phyloP scores from a whole-genome alignment of 495 filamentous ascomycete genomes.

The Bryoglossum gracile region DNA sequence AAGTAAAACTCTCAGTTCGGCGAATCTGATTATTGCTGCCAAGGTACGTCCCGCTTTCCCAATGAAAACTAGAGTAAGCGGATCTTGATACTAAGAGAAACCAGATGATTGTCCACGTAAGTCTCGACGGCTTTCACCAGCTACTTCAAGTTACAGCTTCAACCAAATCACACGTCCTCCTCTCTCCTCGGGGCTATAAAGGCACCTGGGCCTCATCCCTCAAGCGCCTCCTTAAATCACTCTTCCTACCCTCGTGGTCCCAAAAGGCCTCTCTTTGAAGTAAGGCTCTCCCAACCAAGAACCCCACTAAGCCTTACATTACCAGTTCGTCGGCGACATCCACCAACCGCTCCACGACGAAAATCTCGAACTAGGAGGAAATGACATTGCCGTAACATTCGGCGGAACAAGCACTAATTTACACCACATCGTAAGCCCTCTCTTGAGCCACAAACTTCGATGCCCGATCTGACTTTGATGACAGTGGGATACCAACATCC shows the following conservation, averaged over 20 bases:
- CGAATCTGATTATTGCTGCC: constrained; percentile 12
- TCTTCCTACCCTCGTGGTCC: constrained; percentile 20
- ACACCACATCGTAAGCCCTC: constrained; percentile 33
- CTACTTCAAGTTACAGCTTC: not conserved
- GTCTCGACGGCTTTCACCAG: not conserved
- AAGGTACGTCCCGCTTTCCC: constrained; percentile 12
- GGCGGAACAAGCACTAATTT: constrained; percentile 48
- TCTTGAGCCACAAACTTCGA: not conserved
- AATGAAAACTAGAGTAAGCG: too few relatives aligned
- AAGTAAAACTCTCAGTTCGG: constrained; percentile 6
- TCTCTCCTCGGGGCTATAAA: not conserved
- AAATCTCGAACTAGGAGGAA: constrained; percentile 48
- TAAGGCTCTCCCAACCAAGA: not conserved
- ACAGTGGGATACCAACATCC: constrained; percentile 45
- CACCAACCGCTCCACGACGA: constrained; percentile 60
- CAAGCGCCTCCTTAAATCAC: constrained; percentile 3
- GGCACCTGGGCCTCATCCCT: constrained; percentile 5
- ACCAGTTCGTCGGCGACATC: constrained; percentile 52
- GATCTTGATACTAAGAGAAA: too few relatives aligned
- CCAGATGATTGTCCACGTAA: constrained; percentile 24
- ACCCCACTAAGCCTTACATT: constrained; percentile 1
- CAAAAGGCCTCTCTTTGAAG: not conserved
- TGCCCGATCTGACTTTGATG: not conserved
- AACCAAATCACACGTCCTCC: not conserved
- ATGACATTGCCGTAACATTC: constrained; percentile 50